A percentile compares a stretch with the other conserved stretches of the same genome.
These are phyloP conservation scores for Candida maesae DNA, from an alignment of 805 yeast genomes.

Conservation along the genomic window DNA sequence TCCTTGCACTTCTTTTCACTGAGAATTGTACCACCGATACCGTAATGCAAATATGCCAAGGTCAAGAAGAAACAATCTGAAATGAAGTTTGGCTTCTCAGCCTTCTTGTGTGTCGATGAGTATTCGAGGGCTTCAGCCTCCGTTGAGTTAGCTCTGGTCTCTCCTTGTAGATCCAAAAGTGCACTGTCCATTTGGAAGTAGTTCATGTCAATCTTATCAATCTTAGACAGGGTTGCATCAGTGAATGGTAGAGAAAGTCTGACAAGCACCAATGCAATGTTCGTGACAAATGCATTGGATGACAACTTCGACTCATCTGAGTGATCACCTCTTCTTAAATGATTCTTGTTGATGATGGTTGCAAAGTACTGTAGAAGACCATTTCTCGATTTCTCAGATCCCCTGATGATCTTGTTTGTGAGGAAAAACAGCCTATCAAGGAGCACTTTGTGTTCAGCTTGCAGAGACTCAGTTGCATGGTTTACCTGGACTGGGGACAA, in stretches of 20 bases:
- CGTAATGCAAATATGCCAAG: conserved; percentile 78
- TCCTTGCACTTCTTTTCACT: conserved; percentile 53
- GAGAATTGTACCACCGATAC: conserved; percentile 74
- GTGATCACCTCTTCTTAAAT: conserved; percentile 82
- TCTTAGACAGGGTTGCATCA: conserved; percentile 58
- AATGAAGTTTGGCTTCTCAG: conserved; percentile 65
- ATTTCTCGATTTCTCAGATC: conserved; percentile 60
- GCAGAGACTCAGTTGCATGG: conserved; percentile 54
- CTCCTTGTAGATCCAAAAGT: conserved; percentile 67
- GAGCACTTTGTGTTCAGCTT: conserved; percentile 57
- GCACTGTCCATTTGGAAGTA: conserved; percentile 51
- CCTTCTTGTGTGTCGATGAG: conserved; percentile 38
- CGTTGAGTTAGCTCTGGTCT: conserved; percentile 79
- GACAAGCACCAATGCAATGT: conserved; percentile 62
- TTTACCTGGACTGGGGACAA: conserved; percentile 41
- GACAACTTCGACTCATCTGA: conserved; percentile 64
- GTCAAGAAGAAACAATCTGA: conserved; percentile 84
- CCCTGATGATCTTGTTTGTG: conserved; percentile 70
- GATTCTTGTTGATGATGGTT: conserved; percentile 73
- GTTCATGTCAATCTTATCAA: conserved; percentile 72
- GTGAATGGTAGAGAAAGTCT: conserved; percentile 81
- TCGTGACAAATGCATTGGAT: conserved; percentile 78
- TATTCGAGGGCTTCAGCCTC: conserved; percentile 62
- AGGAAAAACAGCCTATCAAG: conserved; percentile 65
- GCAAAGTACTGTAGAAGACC: conserved; percentile 68